Conservation (phyloP, 176 grass and related monocot genomes). For the Eleusine indica region DNA sequence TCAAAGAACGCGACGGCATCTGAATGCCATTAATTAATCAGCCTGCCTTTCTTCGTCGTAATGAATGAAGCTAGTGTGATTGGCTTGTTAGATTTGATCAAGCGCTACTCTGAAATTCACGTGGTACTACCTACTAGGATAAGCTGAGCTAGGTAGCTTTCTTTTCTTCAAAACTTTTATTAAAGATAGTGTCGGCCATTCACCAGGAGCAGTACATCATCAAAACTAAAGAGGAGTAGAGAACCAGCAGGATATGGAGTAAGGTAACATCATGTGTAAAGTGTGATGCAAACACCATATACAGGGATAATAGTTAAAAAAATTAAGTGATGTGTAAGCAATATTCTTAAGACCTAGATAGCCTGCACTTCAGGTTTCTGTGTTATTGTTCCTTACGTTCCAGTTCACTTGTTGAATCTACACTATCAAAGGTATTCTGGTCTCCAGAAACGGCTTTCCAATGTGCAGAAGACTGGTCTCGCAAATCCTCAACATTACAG, state of each 20-base stretch:
- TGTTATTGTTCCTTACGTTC: background rate
- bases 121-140: background rate
- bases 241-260: background rate
- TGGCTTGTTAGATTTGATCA: conserved; percentile 32
- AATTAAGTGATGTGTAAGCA: conserved; percentile 25
- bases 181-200: conserved; percentile 46
- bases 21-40: background rate
- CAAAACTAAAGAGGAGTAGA: conserved; percentile 1
- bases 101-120: conserved; percentile 36
- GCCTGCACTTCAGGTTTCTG: conserved; percentile 13
- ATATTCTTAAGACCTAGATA: conserved; percentile 21
- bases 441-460: background rate
- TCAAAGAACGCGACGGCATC: conserved; percentile 1
- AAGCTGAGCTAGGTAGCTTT: background rate
- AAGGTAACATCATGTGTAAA: conserved; percentile 3
- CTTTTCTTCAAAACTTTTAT: conserved; percentile 28
- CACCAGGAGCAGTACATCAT: conserved; percentile 5
- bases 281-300: conserved; percentile 15
- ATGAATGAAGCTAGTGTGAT: conserved; percentile 21
- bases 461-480: background rate
- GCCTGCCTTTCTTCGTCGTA: background rate
- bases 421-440: conserved; percentile 24
- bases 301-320: conserved; percentile 1
- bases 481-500: conserved; percentile 32
- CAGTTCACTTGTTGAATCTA: conserved; percentile 10